A percentile compares a stretch with the other conserved stretches of the same genome.
These are phyloP conservation scores for Exophiala sp. DNA, from an alignment of 2,329 filamentous ascomycete genomes.

Conservation along the genomic window DNA sequence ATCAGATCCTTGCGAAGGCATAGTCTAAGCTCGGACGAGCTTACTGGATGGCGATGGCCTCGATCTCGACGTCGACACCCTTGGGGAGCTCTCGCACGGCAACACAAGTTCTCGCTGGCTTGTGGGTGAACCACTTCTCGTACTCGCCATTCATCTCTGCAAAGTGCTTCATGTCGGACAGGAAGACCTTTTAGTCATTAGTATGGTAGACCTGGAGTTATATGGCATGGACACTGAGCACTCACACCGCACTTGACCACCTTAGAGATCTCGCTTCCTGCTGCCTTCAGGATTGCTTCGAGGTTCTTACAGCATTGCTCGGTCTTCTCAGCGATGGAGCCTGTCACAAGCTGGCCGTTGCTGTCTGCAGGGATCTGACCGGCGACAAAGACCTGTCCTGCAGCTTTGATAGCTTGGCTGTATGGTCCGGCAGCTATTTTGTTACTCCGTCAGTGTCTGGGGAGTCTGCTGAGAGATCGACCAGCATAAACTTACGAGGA, in stretches of 20 bases:
- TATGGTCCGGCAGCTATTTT: conserved; percentile 28
- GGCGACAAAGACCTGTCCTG: conserved; percentile 66
- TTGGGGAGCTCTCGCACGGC: conserved; percentile 62
- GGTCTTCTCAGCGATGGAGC: conserved; percentile 66
- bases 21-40: not conserved
- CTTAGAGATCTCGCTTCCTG: conserved; percentile 71
- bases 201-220: not conserved
- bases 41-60: conserved; percentile 58
- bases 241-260: conserved; percentile 77
- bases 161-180: conserved; percentile 89
- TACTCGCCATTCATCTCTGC: conserved; percentile 73
- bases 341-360: conserved; percentile 58
- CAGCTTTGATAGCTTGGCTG: conserved; percentile 63
- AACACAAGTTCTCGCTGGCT: conserved; percentile 62
- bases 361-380: conserved; percentile 73
- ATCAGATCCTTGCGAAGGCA: not conserved
- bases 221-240: conserved; percentile 3
- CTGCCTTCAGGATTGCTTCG: conserved; percentile 75
- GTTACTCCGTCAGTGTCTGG: not conserved
- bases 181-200: conserved; percentile 60
- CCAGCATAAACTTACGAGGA: conserved; percentile 39
- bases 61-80: conserved; percentile 62
- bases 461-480: not conserved
- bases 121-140: conserved; percentile 64
- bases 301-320: conserved; percentile 74